Evolutionary conservation across 768 basidiomycete genomes (phyloP), one percentile per base, ranked within the genome.

Genomic region (Clitopilus hobsonii): DNA sequence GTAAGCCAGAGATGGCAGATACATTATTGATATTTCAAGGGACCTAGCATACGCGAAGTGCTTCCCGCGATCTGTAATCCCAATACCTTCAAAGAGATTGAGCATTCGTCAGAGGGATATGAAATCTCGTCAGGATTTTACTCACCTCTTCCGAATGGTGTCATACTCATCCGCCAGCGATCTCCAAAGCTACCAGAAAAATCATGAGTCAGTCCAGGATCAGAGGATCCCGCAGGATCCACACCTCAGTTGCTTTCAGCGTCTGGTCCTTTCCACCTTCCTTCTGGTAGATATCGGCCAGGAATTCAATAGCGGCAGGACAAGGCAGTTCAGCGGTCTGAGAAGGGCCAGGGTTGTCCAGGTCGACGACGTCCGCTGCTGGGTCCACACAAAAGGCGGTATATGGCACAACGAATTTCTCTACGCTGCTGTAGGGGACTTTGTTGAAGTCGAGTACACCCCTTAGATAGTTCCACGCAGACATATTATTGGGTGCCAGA

Each of bases 391-490:
- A 16, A 5, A 71, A 65, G 3, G 71, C 65, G 0, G 85, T 80
- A 68, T 92, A 94, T 1, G 83, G 83, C 16, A 72, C 64, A 18
- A 89, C 85, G 58, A 94, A 93, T 0, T 78, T 65, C 22, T 71
- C 63, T 38, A 89, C 65, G 4, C 68, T 69, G 1, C 82, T 71
- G 62, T 85, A 85, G 0, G 91, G 83, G 14, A 78, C 76, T 11
- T 75, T 66, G 52, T 81, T 80, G 61, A 80, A 73, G 28, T 86
- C 80, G 20, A 96, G 79, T n/a, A 89, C 65, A 6, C 91, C 97
- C 57, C 96, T 84, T 8, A 98, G 80, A 69, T 97, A 99, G 69
- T 97, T 97, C 97, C 97, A 99, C 0, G 93, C 90, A 0, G 94
- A 96, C 0, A 86, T 81, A 61, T 99, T 99, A 68, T 94, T 95